These are phyloP conservation scores for Heterobasidion irregulare DNA, from an alignment of 1,284 basidiomycete species.

Conservation along the genomic window DNA sequence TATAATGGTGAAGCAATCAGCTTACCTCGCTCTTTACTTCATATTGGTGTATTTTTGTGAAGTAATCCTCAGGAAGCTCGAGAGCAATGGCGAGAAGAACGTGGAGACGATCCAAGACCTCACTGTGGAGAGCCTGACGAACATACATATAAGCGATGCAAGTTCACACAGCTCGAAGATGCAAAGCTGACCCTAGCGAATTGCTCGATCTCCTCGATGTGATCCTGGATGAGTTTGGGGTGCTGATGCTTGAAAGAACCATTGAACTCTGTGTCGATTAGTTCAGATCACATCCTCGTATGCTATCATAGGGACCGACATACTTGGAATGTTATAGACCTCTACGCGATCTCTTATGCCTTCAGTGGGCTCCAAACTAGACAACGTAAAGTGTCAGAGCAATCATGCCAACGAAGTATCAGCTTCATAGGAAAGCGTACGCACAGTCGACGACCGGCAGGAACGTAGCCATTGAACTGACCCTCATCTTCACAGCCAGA, in stretches of 20 bases:
- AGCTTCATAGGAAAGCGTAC: slow-evolving; percentile 6
- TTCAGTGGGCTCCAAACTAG: slow-evolving; percentile 24
- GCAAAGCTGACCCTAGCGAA: slow-evolving; percentile 23
- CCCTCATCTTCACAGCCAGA: slow-evolving; percentile 28
- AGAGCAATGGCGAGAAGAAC: slow-evolving; percentile 39
- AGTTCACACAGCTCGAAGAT: not conserved
- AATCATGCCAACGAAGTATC: not conserved
- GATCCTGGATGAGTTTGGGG: slow-evolving; percentile 27
- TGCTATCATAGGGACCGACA: slow-evolving; percentile 2
- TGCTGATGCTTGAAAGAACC: slow-evolving; percentile 30
- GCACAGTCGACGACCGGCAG: slow-evolving; percentile 34
- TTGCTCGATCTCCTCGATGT: slow-evolving; percentile 40
- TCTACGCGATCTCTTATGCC: slow-evolving; percentile 35
- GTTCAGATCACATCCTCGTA: not conserved
- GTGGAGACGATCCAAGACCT: slow-evolving; percentile 42
- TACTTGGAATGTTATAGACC: slow-evolving; percentile 46
- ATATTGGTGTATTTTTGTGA: slow-evolving; percentile 43
- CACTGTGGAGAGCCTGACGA: slow-evolving; percentile 31
- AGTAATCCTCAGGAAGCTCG: slow-evolving; percentile 46
- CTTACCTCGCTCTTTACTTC: slow-evolving; percentile 27
- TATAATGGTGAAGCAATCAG: not conserved
- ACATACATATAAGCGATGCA: not conserved
- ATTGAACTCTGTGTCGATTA: slow-evolving; percentile 26
- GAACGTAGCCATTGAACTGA: slow-evolving; percentile 41
- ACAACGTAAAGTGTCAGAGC: not conserved